Evolutionary conservation across 768 basidiomycete genomes (phyloP).

Genomic region (Termitomyces sp.): DNA sequence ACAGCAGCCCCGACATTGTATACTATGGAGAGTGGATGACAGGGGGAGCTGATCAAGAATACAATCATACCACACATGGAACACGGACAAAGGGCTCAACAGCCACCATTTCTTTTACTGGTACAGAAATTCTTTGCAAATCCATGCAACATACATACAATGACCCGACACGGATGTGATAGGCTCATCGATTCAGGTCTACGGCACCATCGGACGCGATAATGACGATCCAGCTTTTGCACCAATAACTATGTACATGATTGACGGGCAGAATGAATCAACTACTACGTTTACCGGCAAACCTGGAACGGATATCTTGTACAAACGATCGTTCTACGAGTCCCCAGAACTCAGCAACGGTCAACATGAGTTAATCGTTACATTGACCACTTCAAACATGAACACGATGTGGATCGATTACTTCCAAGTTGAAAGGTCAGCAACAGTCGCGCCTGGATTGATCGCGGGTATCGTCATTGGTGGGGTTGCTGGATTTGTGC

Average conservation of each 20-base stretch:
- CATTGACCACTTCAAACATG: conserved; percentile 1
- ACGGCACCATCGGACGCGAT: conserved; percentile 10
- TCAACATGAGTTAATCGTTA: conserved; percentile 4
- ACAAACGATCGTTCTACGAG: conserved; percentile 1
- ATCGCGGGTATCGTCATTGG: conserved; percentile 1
- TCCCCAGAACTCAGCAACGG: conserved; percentile 3
- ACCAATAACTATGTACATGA: conserved; percentile 4
- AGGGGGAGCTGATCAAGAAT: not conserved
- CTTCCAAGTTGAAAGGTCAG: not conserved
- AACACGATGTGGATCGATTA: conserved; percentile 7
- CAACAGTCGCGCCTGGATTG: not conserved
- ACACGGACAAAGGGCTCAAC: conserved; percentile 1
- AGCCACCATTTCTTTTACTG: conserved; percentile 3
- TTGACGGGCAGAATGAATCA: conserved; percentile 4
- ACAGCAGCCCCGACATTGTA: not conserved
- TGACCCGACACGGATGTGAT: not conserved
- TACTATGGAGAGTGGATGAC: conserved; percentile 4
- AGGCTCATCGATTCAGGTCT: conserved; percentile 10
- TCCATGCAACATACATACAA: not conserved
- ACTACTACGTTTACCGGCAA: not conserved
- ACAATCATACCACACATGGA: conserved; percentile 4
- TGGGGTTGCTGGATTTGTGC: not conserved
- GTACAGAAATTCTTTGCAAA: not conserved
- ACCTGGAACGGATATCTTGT: not conserved
- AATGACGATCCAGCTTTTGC: conserved; percentile 8